Base-by-base conservation (phyloP, 352 stramenopile genomes). In the Phytophthora pistaciae region DNA sequence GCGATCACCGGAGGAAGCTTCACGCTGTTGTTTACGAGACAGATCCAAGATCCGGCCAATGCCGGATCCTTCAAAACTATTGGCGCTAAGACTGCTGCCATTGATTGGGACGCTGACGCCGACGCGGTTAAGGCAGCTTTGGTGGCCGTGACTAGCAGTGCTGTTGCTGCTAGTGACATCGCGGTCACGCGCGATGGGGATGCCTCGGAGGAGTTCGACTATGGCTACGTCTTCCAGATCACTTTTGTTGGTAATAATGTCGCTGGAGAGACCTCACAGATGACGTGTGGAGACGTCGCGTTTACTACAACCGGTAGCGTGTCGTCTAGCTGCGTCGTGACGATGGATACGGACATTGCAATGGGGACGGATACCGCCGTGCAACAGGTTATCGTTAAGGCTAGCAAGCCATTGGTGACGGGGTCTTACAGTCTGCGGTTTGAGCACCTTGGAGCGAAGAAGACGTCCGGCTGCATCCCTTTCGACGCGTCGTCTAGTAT, bases 171-270 rank as follows among this genome's bases (percentile, higher is more conserved):
- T 0, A 68, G 57, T 16, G 89, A 96, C 56, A 84, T 96, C 27
- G 53, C 93, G 7, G 87, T 96, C 9, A 94, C 85, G 8, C 86
- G 87, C 2, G 86, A 93, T 42, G 89, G 87, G 3, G 87, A 96
- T 69, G 82, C 54, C 3, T 86, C 78, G 0, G 70, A 74, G 1
- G 74, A 77, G 7, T 95, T 87, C 60, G 68, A 77, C 20, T 95
- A 85, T 54, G 89, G 87, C 13, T 94, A 93, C 33, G 63, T 90
- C 10, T 94, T 82, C 40, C 88, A 88, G 6, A 81, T 96, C 59
- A 92, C 84, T 42, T 96, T 96, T 70, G 60, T 95, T 8, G 87
- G 89, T 10, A 88, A 87, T 18, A 76, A 60, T 1, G 84, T 96
- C 4, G 86, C 82, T 1, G 89, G 89, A 2, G 82, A 96, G 49